These are phyloP conservation scores for Rhododendron vialii DNA, from an alignment of 148 eudicot species.

Conservation along the genomic window DNA sequence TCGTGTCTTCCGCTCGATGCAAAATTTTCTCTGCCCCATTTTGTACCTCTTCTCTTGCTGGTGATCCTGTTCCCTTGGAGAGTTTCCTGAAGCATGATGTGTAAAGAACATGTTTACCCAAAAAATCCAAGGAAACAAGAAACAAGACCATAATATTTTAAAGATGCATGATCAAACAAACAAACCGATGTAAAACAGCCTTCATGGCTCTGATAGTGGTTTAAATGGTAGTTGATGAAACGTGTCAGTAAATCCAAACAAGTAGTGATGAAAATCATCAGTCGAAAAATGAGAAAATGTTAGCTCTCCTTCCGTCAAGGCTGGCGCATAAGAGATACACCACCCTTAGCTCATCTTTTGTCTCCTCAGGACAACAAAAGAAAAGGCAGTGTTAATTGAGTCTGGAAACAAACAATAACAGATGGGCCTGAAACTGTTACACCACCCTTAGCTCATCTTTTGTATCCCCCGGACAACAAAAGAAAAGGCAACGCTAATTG, in stretches of 20 bases:
- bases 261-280: background rate
- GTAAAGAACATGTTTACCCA: background rate
- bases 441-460: background rate
- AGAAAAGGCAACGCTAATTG: background rate
- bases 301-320: background rate
- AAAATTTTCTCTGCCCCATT: conserved; percentile 19
- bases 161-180: background rate
- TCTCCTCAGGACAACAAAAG: background rate
- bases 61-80: conserved; percentile 20
- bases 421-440: background rate
- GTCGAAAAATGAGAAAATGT: background rate
- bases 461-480: background rate
- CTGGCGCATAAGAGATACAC: background rate
- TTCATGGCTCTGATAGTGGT: background rate
- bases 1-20: conserved; percentile 29
- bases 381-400: background rate
- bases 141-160: background rate
- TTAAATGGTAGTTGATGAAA: background rate
- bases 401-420: background rate
- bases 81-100: conserved; percentile 15
- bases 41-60: conserved; percentile 21
- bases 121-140: background rate
- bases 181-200: background rate
- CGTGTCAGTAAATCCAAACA: background rate
- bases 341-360: background rate